Conservation (phyloP, 495 filamentous ascomycete species). For the Clavariopsis aquatica region DNA sequence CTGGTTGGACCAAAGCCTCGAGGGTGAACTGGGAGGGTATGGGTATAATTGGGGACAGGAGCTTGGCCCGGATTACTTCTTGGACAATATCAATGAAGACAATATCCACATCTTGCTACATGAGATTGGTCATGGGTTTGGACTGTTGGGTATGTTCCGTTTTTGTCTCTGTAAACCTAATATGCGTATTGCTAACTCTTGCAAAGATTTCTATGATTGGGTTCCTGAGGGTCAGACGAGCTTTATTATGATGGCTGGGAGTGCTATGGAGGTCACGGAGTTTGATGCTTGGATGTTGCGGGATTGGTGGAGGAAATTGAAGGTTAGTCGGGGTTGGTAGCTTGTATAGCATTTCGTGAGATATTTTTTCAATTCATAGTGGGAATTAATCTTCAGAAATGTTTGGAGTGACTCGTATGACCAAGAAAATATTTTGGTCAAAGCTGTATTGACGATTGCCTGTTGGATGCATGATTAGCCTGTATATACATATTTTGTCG, state of each 20-base stretch:
- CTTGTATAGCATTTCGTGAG: no score
- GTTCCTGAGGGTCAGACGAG: background rate
- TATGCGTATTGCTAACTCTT: background rate
- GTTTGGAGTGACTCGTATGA: no score
- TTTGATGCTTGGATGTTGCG: background rate
- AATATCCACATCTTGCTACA: background rate
- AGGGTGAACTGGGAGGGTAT: background rate
- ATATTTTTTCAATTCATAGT: no score
- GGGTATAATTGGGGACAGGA: background rate
- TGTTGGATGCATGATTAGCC: no score
- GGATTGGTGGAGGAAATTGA: background rate
- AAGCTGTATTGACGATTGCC: no score
- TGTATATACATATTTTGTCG: no score
- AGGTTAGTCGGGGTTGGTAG: background rate
- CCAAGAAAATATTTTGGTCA: no score
- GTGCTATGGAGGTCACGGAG: background rate
- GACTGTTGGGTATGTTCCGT: background rate
- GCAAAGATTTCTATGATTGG: background rate
- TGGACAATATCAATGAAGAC: background rate
- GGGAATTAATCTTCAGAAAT: no score
- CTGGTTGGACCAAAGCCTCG: background rate
- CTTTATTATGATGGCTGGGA: background rate
- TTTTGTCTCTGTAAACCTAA: background rate
- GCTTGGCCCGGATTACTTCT: background rate
- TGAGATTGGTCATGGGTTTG: background rate